Conservation (phyloP, 441 rosid genomes). For the Pelargonium fulgidum region DNA sequence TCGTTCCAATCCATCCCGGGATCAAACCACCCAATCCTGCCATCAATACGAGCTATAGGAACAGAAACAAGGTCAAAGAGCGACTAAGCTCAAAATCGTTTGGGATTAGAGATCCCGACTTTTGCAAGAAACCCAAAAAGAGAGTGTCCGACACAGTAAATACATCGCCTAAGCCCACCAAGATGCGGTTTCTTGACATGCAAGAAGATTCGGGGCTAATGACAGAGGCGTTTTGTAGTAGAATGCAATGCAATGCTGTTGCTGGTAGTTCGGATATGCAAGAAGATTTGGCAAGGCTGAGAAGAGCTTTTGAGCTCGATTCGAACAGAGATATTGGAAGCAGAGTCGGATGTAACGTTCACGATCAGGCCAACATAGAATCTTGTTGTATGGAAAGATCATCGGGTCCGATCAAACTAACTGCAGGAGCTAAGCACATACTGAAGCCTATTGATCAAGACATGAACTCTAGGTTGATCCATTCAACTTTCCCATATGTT, state of each 20-base stretch:
- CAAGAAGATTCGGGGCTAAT: constrained; percentile 17
- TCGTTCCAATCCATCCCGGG: constrained; percentile 19
- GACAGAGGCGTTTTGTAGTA: too few relatives aligned
- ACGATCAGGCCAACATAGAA: constrained; percentile 11
- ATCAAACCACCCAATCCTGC: constrained; percentile 16
- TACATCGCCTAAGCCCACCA: constrained; percentile 21
- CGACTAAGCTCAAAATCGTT: constrained; percentile 20
- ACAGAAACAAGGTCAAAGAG: constrained; percentile 20
- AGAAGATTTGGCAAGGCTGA: constrained; percentile 13
- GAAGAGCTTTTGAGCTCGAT: constrained; percentile 19
- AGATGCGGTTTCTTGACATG: constrained; percentile 26
- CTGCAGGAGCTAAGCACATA: constrained; percentile 40
- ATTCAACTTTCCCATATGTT: constrained; percentile 30
- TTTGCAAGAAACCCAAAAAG: constrained; percentile 28
- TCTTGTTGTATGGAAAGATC: constrained; percentile 15
- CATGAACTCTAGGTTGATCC: constrained; percentile 27
- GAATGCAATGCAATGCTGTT: too few relatives aligned
- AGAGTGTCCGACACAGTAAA: constrained; percentile 22
- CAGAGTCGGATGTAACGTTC: constrained; percentile 12
- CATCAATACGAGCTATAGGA: constrained; percentile 24
- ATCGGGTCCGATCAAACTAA: constrained; percentile 35
- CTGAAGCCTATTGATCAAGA: constrained; percentile 29
- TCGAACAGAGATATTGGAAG: constrained; percentile 20
- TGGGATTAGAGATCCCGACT: constrained; percentile 17
- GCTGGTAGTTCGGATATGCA: too few relatives aligned